A percentile compares a stretch with the other conserved stretches of the same genome.
Conservation (phyloP, 2,329 filamentous ascomycete species). For the Boeremia lycopersici region DNA sequence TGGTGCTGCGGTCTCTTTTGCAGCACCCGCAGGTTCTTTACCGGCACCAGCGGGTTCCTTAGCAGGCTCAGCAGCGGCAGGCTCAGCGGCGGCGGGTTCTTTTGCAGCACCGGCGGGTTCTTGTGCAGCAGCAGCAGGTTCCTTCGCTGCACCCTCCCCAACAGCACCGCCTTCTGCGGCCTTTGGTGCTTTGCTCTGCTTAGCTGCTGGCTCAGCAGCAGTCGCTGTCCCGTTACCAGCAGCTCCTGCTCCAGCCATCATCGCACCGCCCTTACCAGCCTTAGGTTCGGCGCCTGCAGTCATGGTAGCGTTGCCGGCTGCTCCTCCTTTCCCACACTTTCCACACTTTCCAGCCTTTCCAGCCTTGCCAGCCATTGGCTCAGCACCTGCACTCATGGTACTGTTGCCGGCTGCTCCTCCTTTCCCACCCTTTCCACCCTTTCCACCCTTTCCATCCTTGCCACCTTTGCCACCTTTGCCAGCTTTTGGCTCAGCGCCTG, state of each 20-base stretch:
- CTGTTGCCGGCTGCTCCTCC: no score
- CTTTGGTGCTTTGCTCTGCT: conserved; percentile 8
- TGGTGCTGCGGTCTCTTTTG: neutral
- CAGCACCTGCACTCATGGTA: no score
- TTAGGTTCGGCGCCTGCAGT: conserved; percentile 5
- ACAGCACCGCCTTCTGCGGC: conserved; percentile 10
- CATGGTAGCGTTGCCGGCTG: conserved; percentile 14
- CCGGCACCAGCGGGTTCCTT: neutral
- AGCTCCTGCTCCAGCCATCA: neutral
- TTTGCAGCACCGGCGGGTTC: conserved; percentile 1
- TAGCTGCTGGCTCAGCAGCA: neutral
- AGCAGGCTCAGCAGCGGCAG: neutral
- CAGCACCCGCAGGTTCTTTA: conserved; percentile 8
- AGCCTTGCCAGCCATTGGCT: no score
- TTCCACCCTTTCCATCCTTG: no score
- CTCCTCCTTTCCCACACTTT: neutral
- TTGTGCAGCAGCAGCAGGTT: conserved; percentile 8
- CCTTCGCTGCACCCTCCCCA: conserved; percentile 4
- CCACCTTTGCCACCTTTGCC: conserved; percentile 1
- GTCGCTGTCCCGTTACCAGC: conserved; percentile 4
- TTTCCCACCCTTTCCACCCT: no score
- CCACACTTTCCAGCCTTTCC: conserved; percentile 18
- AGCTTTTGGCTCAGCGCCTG: conserved; percentile 3
- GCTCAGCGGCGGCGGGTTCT: conserved; percentile 2
- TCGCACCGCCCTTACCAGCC: conserved; percentile 1